Evolutionary conservation across 2,329 filamentous ascomycete species (phyloP), one percentile per base, ranked within the genome.

Genomic region (Ceratocystis colombiana): DNA sequence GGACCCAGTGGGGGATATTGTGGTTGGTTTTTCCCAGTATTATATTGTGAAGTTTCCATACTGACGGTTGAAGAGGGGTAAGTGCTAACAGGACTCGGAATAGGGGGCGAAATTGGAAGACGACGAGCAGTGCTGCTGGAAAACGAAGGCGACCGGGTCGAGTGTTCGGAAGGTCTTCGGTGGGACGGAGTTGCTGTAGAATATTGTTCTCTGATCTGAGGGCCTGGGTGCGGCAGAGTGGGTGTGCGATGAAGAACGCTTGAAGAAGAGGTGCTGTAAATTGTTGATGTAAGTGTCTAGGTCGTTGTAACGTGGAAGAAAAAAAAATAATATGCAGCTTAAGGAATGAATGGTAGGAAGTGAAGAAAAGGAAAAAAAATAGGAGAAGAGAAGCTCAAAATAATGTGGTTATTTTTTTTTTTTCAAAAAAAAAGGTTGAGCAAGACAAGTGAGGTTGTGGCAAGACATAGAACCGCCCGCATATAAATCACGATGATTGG

Each of bases 201-300:
- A 73, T 84, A 84, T 70, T 83, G 75, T 64, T 84, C 82, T 75
- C 82, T 80, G 70, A 82, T 73, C 67, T 79, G 78, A 33, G 74
- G 73, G 70, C 75, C 76, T 72, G 80, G 79, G 70, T 80, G 79
- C 68, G 82, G 80, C 73, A 84, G 73, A 71, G 79, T 74, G 73
- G 79, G 75, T 72, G 79, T 76, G 72, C 81, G 78, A 73, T 80
- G 81, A 75, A 77, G 77, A 79, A 84, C 84, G 72, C 80, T 80
- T 76, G 78, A 76, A 68, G 79, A 77, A 66, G 81, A 76, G 67
- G 76, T 77, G 73, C 75, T 81, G 75, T 77, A 82, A 72, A 71
- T 74, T 41, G 71, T 68, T 68, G 70, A 70, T 69, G 74, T 79
- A 71, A 79, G 75, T 73, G 20, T 64, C 63, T 59, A 59, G n/a